Evolutionary conservation across 139 green algal species (phyloP), one percentile per base, ranked within the genome.

Genomic region (Deuterostichococcus epilithicus): DNA sequence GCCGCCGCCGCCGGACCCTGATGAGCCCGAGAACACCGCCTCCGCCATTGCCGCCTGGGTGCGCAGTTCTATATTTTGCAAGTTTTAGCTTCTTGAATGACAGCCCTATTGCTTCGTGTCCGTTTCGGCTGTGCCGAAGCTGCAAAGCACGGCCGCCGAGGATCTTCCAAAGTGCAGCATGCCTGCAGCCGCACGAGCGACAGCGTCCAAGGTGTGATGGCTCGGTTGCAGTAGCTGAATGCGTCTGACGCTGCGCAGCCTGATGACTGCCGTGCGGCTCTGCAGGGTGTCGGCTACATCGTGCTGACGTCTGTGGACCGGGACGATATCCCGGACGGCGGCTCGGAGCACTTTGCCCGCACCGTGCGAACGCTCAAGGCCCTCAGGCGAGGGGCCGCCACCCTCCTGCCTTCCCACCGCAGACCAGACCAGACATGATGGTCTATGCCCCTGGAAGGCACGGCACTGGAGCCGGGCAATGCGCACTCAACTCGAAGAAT

Each of bases 321-420:
- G 0, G 94, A 98, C 79, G 94, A 98, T 82, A 79, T 97, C 77
- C 86, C 91, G 5, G 94, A 98, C 79, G 92, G 94, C 1, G 94
- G 94, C 10, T 81, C 94, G 3, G 83, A 86, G 23, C 94, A 98
- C 85, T 97, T 97, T 91, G 90, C 92, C 2, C 32, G 42, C 35
- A 95, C 91, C 0, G 91, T 96, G 44, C 73, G 78, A 0, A 79
- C 68, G 0, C 71, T 95, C 13, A 91, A 91, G 45, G 38, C 36
- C 35, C 77, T 82, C 28, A 76, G 66, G 73, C 73, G 68, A 68
- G 75, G 1, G 3, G 0, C 47, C 26, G 34, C 35, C 10, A 37
- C 15, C 69, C 8, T 23, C 42, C 8, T 52, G 42, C n/a, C n/a
- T n/a, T n/a, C n/a, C n/a, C n/a, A n/a, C n/a, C n/a, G n/a, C n/a